Percentiles rank a stretch among this genome's conserved stretches.
phyloP scores from a whole-genome alignment of 441 rosid species.

The Croton setiger region DNA sequence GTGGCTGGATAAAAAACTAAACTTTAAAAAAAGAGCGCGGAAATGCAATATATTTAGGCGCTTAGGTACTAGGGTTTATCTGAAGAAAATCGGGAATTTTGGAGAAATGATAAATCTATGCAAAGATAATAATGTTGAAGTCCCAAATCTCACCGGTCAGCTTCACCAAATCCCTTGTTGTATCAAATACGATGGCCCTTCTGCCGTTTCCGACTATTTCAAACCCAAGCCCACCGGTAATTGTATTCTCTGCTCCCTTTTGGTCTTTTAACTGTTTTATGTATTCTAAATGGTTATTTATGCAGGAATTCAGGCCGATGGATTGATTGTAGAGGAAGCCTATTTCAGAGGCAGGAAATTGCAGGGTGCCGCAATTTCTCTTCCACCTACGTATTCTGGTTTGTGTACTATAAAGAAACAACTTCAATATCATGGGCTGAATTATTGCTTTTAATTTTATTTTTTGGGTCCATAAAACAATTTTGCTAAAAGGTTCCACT shows the following conservation, averaged over 20 bases:
- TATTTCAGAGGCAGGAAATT: conserved; percentile 83
- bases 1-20: no score
- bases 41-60: no score
- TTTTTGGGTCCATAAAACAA: no score
- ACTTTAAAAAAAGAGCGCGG: no score
- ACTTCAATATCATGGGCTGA: not conserved
- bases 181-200: conserved; percentile 66
- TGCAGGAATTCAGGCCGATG: conserved; percentile 58
- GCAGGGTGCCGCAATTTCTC: conserved; percentile 57
- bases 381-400: conserved; percentile 76
- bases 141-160: conserved; percentile 40
- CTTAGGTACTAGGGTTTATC: no score
- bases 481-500: no score
- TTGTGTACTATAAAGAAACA: not conserved
- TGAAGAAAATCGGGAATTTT: not conserved
- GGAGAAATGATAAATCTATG: conserved; percentile 36
- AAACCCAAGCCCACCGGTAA: conserved; percentile 65
- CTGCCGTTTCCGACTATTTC: conserved; percentile 72
- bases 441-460: not conserved
- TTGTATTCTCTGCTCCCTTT: not conserved
- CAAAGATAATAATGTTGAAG: conserved; percentile 10
- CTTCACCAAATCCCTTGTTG: conserved; percentile 82
- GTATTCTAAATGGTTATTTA: not conserved
- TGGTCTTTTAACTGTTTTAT: not conserved
- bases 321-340: conserved; percentile 58